A percentile compares a stretch with the other conserved stretches of the same genome.
Evolutionary conservation across 1,284 basidiomycete species (phyloP).

Genomic region (Inonotus obliquus): DNA sequence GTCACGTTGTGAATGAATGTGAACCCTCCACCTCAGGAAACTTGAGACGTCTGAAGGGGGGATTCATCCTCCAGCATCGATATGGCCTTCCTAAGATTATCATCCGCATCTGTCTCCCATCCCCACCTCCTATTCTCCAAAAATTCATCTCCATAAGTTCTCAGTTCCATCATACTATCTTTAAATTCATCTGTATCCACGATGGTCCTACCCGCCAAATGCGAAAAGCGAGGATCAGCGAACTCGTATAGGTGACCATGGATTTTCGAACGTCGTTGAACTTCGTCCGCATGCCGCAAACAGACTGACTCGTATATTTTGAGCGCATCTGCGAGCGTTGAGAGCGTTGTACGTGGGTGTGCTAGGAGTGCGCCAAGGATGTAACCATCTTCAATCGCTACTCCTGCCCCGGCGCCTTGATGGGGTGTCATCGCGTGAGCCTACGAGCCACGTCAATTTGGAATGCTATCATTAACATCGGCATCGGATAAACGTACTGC

Average conservation of each 20-base stretch:
- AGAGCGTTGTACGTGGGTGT: slow-evolving; percentile 23
- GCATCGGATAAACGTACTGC: slow-evolving; percentile 12
- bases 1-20: no score
- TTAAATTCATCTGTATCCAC: not conserved
- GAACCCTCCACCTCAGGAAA: no score
- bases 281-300: slow-evolving; percentile 30
- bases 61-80: not conserved
- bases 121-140: slow-evolving; percentile 31
- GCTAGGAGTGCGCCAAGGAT: slow-evolving; percentile 32
- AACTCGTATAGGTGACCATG: slow-evolving; percentile 27
- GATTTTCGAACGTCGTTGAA: slow-evolving; percentile 26
- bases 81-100: not conserved
- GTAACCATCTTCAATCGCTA: slow-evolving; percentile 29
- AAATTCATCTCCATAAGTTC: slow-evolving; percentile 26
- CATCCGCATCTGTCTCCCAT: slow-evolving; percentile 15
- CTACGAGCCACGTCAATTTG: not conserved
- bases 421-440: slow-evolving; percentile 22
- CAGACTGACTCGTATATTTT: slow-evolving; percentile 34
- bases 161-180: slow-evolving; percentile 19
- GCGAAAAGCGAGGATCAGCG: slow-evolving; percentile 21
- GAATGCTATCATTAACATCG: not conserved
- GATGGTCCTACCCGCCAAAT: not conserved
- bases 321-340: slow-evolving; percentile 25
- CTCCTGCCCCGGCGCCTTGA: slow-evolving; percentile 20
- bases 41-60: not conserved